Percentiles rank a stretch among this genome's conserved stretches.
Conservation (phyloP, 345 rosid genomes). For the Moricandia arvensis region DNA sequence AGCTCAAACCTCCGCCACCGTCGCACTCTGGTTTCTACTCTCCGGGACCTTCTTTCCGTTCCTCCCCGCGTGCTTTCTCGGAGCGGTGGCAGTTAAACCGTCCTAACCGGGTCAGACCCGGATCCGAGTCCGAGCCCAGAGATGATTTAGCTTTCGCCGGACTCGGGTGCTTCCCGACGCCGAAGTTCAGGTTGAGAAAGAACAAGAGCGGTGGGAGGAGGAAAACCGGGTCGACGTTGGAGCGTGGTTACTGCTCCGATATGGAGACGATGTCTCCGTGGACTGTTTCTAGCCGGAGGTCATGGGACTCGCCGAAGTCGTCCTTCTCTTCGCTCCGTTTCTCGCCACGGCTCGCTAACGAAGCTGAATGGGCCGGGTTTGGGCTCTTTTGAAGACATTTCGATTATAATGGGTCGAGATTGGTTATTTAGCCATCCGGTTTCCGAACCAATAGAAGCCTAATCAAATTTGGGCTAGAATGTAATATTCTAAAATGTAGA, state of each 20-base stretch:
- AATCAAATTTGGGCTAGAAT: slow-evolving; percentile 4
- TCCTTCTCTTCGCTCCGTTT: slow-evolving; percentile 60
- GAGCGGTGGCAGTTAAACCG: slow-evolving; percentile 55
- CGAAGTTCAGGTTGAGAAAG: slow-evolving; percentile 44
- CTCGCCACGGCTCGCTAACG: slow-evolving; percentile 55
- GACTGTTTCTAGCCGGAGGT: slow-evolving; percentile 63
- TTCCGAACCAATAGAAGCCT: slow-evolving; percentile 12
- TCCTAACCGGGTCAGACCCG: slow-evolving; percentile 41
- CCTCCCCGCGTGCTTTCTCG: slow-evolving; percentile 55
- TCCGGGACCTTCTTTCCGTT: slow-evolving; percentile 60
- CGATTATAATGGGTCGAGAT: background rate
- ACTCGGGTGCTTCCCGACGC: slow-evolving; percentile 72
- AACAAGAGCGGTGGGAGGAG: slow-evolving; percentile 37
- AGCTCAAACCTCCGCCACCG: slow-evolving; percentile 74
- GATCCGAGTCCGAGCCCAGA: slow-evolving; percentile 32
- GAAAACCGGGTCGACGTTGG: slow-evolving; percentile 28
- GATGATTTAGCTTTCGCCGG: slow-evolving; percentile 17
- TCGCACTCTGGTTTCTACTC: slow-evolving; percentile 46
- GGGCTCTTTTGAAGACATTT: slow-evolving; percentile 53
- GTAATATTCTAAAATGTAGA: background rate
- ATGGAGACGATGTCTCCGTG: slow-evolving; percentile 49
- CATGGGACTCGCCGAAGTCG: slow-evolving; percentile 57
- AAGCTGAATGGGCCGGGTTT: slow-evolving; percentile 70
- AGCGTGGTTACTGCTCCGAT: slow-evolving; percentile 44
- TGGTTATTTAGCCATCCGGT: slow-evolving; percentile 31